Evolutionary conservation across 441 rosid species (phyloP), one percentile per base, ranked within the genome.

Genomic region (Aquilaria agallochum): DNA sequence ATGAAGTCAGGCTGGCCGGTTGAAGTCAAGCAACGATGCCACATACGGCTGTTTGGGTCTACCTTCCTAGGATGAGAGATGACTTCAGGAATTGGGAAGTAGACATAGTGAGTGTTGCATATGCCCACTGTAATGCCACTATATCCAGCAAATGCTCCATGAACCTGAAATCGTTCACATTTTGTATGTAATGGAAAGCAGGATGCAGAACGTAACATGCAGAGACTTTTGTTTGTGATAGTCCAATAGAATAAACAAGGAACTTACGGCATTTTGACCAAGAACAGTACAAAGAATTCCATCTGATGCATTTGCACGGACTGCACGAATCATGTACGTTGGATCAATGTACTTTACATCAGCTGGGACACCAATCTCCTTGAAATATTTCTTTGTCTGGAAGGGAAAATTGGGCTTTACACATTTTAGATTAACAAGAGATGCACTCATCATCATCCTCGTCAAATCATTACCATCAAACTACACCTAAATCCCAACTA

Each of bases 1-100:
- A 93, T 6, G 56, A 93, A 92, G 72, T 92, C 98, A 2, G 98
- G 98, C 55, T 92, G 98, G 55, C 98, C 98, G 0, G 98, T 92
- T 6, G 98, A 92, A 27, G 98, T 92, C 75, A 92, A 80, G 83
- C 98, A 92, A 66, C 98, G 98, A 76, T 94, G 98, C 98, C 97
- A 94, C 98, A 94, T 92, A 54, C 96, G 80, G 72, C 98, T 92
- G 74, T 92, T 89, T 0, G 95, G 98, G 64, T 92, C 98, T 7
- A 93, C 93, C 30, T 84, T 74, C 65, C 96, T 81, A 9, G 97
- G 77, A 70, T 93, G 92, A 32, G 82, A 75, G 61, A 93, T 93
- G 60, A 92, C 97, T 77, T 92, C 88, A 12, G 98, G 93, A 60
- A 92, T 88, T 11, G 98, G 98, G 32, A 89, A 86, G 76, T 92